Conservation (phyloP, 306 rosid species). For the Coriaria nepalensis region DNA sequence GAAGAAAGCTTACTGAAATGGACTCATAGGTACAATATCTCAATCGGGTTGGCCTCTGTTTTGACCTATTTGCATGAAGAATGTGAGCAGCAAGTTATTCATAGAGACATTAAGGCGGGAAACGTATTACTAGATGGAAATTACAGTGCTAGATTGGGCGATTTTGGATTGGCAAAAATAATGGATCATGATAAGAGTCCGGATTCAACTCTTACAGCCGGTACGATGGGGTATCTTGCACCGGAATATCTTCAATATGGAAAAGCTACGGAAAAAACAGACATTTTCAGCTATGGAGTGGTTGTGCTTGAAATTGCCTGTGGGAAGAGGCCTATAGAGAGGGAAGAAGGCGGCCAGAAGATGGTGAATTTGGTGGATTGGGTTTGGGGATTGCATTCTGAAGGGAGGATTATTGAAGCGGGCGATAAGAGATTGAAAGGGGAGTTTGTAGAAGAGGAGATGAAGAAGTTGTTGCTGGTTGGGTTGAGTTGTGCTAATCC, state of each 20-base stretch:
- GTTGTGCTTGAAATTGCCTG: slow-evolving; percentile 49
- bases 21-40: slow-evolving; percentile 48
- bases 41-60: slow-evolving; percentile 60
- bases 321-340: slow-evolving; percentile 50
- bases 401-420: slow-evolving; percentile 36
- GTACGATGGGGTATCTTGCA: slow-evolving; percentile 78
- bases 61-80: slow-evolving; percentile 62
- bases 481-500: slow-evolving; percentile 46
- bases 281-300: slow-evolving; percentile 64
- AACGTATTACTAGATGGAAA: slow-evolving; percentile 50
- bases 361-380: slow-evolving; percentile 50
- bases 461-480: slow-evolving; percentile 33
- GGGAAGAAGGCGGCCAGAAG: slow-evolving; percentile 13
- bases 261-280: slow-evolving; percentile 70
- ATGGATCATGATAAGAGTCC: slow-evolving; percentile 90
- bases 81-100: slow-evolving; percentile 69
- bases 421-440: slow-evolving; percentile 36
- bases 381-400: slow-evolving; percentile 41
- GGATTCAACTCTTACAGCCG: slow-evolving; percentile 57
- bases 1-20: slow-evolving; percentile 26
- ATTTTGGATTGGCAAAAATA: slow-evolving; percentile 76
- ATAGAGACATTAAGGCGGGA: slow-evolving; percentile 62
- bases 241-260: slow-evolving; percentile 82
- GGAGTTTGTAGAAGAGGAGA: slow-evolving; percentile 32
- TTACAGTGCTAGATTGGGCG: slow-evolving; percentile 48